phyloP scores from a whole-genome alignment of 768 basidiomycete genomes.

The Mycena latifolia region DNA sequence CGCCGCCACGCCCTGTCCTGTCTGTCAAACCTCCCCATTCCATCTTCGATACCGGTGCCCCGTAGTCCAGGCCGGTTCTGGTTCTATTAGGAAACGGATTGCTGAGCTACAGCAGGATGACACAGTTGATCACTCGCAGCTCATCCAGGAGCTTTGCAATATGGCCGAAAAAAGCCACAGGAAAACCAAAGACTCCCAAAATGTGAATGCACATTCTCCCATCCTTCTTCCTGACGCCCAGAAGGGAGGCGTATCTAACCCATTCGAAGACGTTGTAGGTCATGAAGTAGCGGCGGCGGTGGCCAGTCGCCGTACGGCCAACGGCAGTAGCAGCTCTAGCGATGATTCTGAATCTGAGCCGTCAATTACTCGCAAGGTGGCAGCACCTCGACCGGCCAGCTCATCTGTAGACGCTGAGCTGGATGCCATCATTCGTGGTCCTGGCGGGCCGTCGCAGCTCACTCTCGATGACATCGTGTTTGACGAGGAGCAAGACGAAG shows the following conservation, averaged over 20 bases:
- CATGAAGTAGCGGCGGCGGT: constrained; percentile 7
- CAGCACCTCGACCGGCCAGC: neutral
- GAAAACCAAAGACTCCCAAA: constrained; percentile 26
- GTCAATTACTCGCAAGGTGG: constrained; percentile 11
- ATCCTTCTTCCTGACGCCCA: constrained; percentile 5
- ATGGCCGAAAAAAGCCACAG: constrained; percentile 46
- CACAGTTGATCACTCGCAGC: constrained; percentile 37
- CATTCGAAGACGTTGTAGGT: constrained; percentile 13
- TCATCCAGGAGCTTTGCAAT: constrained; percentile 58
- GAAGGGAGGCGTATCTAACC: constrained; percentile 26
- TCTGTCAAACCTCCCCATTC: constrained; percentile 58
- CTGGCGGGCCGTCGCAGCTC: constrained; percentile 41
- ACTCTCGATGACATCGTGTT: constrained; percentile 42
- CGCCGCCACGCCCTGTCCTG: constrained; percentile 48
- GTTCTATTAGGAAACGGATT: constrained; percentile 59
- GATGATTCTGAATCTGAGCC: constrained; percentile 23
- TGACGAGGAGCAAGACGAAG: constrained; percentile 24
- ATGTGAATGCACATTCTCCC: constrained; percentile 30
- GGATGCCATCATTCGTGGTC: constrained; percentile 59
- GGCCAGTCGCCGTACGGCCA: constrained; percentile 7
- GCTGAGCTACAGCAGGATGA: constrained; percentile 53
- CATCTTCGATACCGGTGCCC: constrained; percentile 67
- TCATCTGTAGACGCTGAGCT: constrained; percentile 38
- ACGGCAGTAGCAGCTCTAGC: constrained; percentile 22
- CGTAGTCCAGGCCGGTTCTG: constrained; percentile 56